These are phyloP conservation scores for Telfairia occidentalis DNA, from an alignment of 331 rosid species.

Conservation along the genomic window DNA sequence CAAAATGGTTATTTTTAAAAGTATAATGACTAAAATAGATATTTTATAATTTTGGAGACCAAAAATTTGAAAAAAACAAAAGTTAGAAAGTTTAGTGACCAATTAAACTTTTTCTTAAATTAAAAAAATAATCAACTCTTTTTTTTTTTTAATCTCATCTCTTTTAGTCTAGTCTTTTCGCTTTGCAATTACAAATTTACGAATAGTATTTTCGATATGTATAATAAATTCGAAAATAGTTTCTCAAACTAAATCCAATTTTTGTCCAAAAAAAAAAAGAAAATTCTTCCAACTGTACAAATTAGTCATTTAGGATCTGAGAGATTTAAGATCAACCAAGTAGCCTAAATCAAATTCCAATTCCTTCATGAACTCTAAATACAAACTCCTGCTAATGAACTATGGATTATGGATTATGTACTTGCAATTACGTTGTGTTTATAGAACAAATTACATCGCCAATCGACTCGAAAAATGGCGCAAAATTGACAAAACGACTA, in stretches of 20 bases:
- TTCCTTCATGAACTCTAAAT: neutral
- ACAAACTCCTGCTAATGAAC: neutral
- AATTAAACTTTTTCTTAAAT: too few relatives aligned
- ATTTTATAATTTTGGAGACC: too few relatives aligned
- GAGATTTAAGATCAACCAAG: neutral
- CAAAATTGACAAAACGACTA: neutral
- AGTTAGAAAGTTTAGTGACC: too few relatives aligned
- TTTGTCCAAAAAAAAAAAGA: neutral
- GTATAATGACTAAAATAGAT: too few relatives aligned
- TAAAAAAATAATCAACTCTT: too few relatives aligned
- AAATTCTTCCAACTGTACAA: neutral
- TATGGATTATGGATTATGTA: constrained; percentile 5
- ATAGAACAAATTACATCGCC: neutral
- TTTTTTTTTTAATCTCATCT: too few relatives aligned
- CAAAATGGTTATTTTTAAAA: too few relatives aligned
- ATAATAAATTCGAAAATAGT: too few relatives aligned
- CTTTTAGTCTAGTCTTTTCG: too few relatives aligned
- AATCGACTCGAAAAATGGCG: neutral
- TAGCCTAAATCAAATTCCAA: neutral
- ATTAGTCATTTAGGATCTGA: neutral
- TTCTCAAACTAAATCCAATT: neutral
- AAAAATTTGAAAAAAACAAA: too few relatives aligned
- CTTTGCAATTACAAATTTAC: too few relatives aligned
- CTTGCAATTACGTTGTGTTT: neutral
- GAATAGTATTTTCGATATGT: too few relatives aligned